These are phyloP conservation scores for Saturnispora bothae DNA, from an alignment of 805 yeast species.

Conservation along the genomic window DNA sequence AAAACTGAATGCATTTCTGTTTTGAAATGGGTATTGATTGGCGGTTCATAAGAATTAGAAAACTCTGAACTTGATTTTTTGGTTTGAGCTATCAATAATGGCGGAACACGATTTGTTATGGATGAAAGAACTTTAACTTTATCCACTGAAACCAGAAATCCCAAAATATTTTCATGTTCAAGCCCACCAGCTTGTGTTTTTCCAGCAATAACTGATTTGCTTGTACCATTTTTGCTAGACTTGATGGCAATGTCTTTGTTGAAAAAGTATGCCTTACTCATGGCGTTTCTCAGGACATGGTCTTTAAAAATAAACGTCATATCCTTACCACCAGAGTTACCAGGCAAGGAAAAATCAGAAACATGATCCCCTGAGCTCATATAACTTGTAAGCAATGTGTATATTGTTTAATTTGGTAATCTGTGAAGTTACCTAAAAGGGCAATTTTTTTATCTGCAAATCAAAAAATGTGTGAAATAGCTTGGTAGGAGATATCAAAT, in stretches of 20 bases:
- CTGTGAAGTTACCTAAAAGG: background rate
- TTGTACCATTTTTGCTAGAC: background rate
- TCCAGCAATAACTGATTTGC: background rate
- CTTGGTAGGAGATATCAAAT: background rate
- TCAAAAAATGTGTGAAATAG: too few relatives aligned
- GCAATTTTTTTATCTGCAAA: too few relatives aligned
- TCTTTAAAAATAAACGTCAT: background rate
- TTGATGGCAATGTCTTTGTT: background rate
- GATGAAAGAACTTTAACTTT: too few relatives aligned
- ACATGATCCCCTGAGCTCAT: background rate
- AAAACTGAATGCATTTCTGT: background rate
- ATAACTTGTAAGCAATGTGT: too few relatives aligned
- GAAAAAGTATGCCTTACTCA: background rate
- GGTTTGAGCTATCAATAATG: too few relatives aligned
- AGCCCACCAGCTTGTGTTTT: too few relatives aligned
- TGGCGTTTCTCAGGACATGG: background rate
- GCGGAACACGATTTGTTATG: too few relatives aligned
- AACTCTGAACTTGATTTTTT: too few relatives aligned
- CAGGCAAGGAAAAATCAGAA: background rate
- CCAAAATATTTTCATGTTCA: too few relatives aligned
- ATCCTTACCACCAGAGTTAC: background rate
- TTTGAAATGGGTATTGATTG: background rate
- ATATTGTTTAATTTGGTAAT: background rate
- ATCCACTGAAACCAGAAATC: too few relatives aligned
- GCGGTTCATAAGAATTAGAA: background rate